Evolutionary conservation across 164 flowering plant species (phyloP), one percentile per base, ranked within the genome.

Genomic region (Magnolia officinalis): DNA sequence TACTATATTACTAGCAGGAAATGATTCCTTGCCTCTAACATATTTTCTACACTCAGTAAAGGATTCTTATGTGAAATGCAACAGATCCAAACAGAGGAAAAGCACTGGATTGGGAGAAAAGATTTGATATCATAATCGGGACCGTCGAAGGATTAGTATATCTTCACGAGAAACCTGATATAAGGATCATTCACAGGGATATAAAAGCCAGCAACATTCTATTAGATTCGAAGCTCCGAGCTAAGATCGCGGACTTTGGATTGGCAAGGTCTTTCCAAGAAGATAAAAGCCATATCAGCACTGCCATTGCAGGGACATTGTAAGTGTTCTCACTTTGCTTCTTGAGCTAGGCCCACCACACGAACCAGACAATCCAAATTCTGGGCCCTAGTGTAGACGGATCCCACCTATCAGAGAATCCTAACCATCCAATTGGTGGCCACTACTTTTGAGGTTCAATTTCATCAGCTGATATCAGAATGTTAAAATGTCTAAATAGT

Each of bases 261-360:
- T 81, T 92, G 11, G 97, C 94, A 5, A 86, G 89, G 77, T 89
- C 84, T 70, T 93, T 93, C 79, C 86, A 93, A 83, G 99, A 87
- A 75, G 94, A 95, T 78, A 87, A 89, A 83, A 92, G 98, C 82
- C 98, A 93, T 85, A 93, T 92, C 73, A 95, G 92, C 84, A 95
- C 99, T 2, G 98, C 91, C 75, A 89, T 93, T 78, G 98, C 99
- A 11, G 99, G 96, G 82, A 95, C 98, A 69, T 73, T 93, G 98
- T 95, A 76, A 87, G 95, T 79, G 31, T 61, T 63, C 11, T 13
- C 18, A 74, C 31, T 61, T 55, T 11, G 2, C 76, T 51, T 29
- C 16, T 45, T 20, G 14, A 2, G 16, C 18, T 68, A 68, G 14
- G 49, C 4, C 18, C 61, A 55, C 61, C 61, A 37, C 45, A 37